Conservation (phyloP, 129 eudicot species). For the Apium graveolens region DNA sequence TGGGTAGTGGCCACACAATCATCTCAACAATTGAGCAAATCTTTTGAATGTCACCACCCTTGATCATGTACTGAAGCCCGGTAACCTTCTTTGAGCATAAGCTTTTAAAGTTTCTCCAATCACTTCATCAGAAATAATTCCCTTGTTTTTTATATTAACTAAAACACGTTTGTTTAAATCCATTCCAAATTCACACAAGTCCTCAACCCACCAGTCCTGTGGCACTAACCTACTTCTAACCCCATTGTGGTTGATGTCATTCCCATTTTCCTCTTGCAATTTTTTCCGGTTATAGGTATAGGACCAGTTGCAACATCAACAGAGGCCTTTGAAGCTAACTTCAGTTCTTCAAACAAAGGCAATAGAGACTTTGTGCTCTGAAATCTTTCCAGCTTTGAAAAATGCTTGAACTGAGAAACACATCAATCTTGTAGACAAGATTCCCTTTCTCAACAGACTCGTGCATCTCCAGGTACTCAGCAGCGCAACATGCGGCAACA, state of each 20-base stretch:
- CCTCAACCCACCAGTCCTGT: constrained; percentile 98
- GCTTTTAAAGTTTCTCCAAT: constrained; percentile 91
- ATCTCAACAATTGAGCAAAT: constrained; percentile 48
- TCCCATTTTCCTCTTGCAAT: constrained; percentile 55
- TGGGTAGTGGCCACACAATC: constrained; percentile 55
- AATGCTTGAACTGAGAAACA: constrained; percentile 68
- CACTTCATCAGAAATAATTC: constrained; percentile 51
- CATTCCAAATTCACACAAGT: constrained; percentile 75
- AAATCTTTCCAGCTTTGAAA: constrained; percentile 95
- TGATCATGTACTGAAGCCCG: constrained; percentile 49
- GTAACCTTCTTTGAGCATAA: constrained; percentile 58
- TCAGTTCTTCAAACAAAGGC: constrained; percentile 68
- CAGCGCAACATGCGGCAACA: constrained; percentile 67
- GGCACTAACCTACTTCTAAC: constrained; percentile 63
- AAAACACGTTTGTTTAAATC: constrained; percentile 64
- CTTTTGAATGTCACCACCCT: constrained; percentile 41
- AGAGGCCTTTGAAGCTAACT: constrained; percentile 73
- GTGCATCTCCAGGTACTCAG: constrained; percentile 87
- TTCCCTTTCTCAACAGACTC: constrained; percentile 89
- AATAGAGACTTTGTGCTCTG: constrained; percentile 51
- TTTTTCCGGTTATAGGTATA: constrained; percentile 77
- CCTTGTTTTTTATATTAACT: constrained; percentile 48
- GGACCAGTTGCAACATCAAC: constrained; percentile 81
- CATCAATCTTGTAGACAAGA: constrained; percentile 76
- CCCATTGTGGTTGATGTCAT: constrained; percentile 40